Conservation (phyloP, 805 yeast species). For the Wickerhamiella bombiphila region DNA sequence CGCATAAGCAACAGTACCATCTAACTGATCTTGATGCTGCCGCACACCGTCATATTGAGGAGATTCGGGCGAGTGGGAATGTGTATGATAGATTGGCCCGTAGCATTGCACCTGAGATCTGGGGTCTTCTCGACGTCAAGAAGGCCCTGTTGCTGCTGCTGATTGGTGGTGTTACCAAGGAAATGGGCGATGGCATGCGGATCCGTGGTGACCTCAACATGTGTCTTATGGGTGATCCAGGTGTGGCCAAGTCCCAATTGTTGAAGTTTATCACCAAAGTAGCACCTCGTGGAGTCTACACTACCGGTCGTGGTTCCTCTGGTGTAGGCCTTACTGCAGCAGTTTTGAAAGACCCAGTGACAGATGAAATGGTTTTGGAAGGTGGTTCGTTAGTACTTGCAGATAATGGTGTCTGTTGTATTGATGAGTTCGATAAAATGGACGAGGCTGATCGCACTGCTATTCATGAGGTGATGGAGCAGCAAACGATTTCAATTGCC, state of each 20-base stretch:
- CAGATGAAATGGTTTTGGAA: slow-evolving; percentile 95
- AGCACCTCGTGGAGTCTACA: slow-evolving; percentile 92
- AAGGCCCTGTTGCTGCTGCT: slow-evolving; percentile 72
- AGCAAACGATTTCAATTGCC: slow-evolving; percentile 91
- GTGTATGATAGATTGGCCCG: slow-evolving; percentile 66
- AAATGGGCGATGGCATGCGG: slow-evolving; percentile 89
- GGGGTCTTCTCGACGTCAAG: slow-evolving; percentile 85
- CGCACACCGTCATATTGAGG: slow-evolving; percentile 39
- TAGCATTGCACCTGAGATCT: slow-evolving; percentile 96
- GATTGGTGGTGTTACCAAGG: slow-evolving; percentile 92
- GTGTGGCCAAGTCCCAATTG: slow-evolving; percentile 96
- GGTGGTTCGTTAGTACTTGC: slow-evolving; percentile 97
- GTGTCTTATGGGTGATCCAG: slow-evolving; percentile 98
- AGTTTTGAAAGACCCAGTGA: slow-evolving; percentile 96
- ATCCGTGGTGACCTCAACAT: slow-evolving; percentile 95
- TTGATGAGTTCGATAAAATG: slow-evolving; percentile 98
- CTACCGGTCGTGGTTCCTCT: slow-evolving; percentile 97
- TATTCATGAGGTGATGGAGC: slow-evolving; percentile 98
- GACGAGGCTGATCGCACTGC: slow-evolving; percentile 95
- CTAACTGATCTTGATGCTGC: slow-evolving; percentile 42
- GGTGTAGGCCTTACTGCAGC: slow-evolving; percentile 99
- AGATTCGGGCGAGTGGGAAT: slow-evolving; percentile 45
- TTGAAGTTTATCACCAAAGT: slow-evolving; percentile 80
- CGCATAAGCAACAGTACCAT: slow-evolving; percentile 81
- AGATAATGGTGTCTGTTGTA: slow-evolving; percentile 95